Evolutionary conservation across 257 asterid species (phyloP), one percentile per base, ranked within the genome.

Genomic region (Asclepias syriaca): DNA sequence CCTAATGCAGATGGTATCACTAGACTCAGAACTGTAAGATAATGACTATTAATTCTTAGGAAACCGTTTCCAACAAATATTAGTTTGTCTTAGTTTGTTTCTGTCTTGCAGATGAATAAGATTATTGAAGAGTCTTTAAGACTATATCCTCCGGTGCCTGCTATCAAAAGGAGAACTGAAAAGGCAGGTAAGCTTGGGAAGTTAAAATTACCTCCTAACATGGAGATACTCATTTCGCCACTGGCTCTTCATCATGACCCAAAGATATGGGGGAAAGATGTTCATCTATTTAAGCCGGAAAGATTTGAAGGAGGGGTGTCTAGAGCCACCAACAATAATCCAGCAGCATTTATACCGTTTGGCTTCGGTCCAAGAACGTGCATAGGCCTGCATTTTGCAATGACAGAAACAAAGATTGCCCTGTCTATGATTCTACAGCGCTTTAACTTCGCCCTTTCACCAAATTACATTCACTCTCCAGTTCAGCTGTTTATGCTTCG

Each of bases 291-390:
- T 78, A 78, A 66, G 54, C 93, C 95, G 1, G 85, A 86, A 2
- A 81, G 97, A 79, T 90, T 90, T 56, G 75, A 72, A 4, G 57
- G 75, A 51, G 89, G 95, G 6, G 74, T 76, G 0, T 64, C 51
- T 27, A 79, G 79, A 72, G 94, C 90, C 7, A 76, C 83, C 0
- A 81, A 74, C 58, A 77, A 75, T 61, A 85, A 80, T 72, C 74
- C 88, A 4, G 85, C 32, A 8, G 90, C 93, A 1, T 85, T 81
- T 70, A 27, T 81, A 76, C 95, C 95, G 13, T 90, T 90, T 53
- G 93, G 96, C 14, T 85, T 76, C 19, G 93, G 96, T 43, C 90
- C 90, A 29, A 80, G 97, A 80, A 85, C 88, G 67, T 90, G 95
- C 63, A 79, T 88, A 4, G 97, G 97, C 3, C 53, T 84, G 40